Evolutionary conservation across 306 rosid genomes (phyloP).

Genomic region (Acacia crassicarpa): DNA sequence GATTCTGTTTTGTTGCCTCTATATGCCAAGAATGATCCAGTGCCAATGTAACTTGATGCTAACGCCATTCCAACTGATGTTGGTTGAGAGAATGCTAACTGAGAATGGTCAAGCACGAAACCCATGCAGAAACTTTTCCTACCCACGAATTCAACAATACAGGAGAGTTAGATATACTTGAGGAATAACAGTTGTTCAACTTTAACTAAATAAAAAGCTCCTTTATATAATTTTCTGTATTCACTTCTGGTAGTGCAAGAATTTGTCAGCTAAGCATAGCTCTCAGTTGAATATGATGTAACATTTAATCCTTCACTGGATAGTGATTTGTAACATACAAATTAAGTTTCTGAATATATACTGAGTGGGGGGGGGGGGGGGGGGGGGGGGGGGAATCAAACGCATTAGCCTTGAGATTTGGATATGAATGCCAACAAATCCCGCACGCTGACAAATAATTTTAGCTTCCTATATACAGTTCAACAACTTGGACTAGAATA

Average conservation of each 20-base stretch:
- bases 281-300: too few species aligned
- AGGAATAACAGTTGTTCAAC: conserved; percentile 19
- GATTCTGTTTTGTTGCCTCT: conserved; percentile 26
- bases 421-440: conserved; percentile 1
- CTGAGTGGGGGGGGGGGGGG: not conserved
- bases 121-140: conserved; percentile 66
- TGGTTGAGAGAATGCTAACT: conserved; percentile 82
- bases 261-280: too few species aligned
- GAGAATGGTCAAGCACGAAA: conserved; percentile 51
- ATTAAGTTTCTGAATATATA: conserved; percentile 6
- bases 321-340: not conserved
- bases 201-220: not conserved
- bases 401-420: not conserved
- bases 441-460: not conserved
- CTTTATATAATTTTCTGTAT: not conserved
- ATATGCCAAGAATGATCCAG: conserved; percentile 64
- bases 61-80: conserved; percentile 73
- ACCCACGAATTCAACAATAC: conserved; percentile 28
- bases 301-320: too few species aligned
- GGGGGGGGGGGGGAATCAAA: not conserved
- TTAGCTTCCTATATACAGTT: not conserved
- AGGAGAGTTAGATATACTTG: not conserved
- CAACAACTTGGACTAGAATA: not conserved
- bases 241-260: not conserved
- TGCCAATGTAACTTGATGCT: conserved; percentile 63